Percentiles rank a stretch among this genome's conserved stretches.
Conservation (phyloP, 495 filamentous ascomycete species). For the Aspergillus ostianus region DNA sequence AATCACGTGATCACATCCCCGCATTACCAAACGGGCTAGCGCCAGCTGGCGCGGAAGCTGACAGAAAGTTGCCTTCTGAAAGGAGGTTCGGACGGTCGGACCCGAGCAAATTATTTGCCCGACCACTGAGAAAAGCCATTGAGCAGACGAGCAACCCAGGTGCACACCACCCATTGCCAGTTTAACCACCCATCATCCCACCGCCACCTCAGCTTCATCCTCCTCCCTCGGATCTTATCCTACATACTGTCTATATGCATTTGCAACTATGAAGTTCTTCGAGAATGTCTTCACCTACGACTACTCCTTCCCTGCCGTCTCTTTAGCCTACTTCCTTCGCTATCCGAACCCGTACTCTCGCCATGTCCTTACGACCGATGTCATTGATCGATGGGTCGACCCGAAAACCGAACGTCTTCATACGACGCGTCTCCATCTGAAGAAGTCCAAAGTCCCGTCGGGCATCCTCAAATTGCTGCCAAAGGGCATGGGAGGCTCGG, state of each 20-base stretch:
- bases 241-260: slow-evolving; percentile 17
- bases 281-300: slow-evolving; percentile 85
- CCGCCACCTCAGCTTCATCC: slow-evolving; percentile 13
- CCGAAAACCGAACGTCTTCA: slow-evolving; percentile 74
- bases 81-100: slow-evolving; percentile 8
- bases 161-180: slow-evolving; percentile 5
- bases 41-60: background rate
- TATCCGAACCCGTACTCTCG: slow-evolving; percentile 96
- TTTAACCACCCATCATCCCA: slow-evolving; percentile 5
- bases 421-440: slow-evolving; percentile 88
- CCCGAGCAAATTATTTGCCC: slow-evolving; percentile 12
- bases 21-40: slow-evolving; percentile 11
- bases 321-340: slow-evolving; percentile 97
- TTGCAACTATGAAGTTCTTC: slow-evolving; percentile 78
- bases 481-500: slow-evolving; percentile 67
- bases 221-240: slow-evolving; percentile 5
- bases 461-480: slow-evolving; percentile 81
- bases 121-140: slow-evolving; percentile 15
- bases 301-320: slow-evolving; percentile 88
- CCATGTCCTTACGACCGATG: slow-evolving; percentile 95
- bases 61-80: background rate
- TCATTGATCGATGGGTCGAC: slow-evolving; percentile 84
- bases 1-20: background rate
- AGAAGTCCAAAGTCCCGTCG: slow-evolving; percentile 85
- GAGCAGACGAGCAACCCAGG: slow-evolving; percentile 18